Evolutionary conservation across 2,329 filamentous ascomycete genomes (phyloP).

Genomic region (Aspergillus pseudonomiae): DNA sequence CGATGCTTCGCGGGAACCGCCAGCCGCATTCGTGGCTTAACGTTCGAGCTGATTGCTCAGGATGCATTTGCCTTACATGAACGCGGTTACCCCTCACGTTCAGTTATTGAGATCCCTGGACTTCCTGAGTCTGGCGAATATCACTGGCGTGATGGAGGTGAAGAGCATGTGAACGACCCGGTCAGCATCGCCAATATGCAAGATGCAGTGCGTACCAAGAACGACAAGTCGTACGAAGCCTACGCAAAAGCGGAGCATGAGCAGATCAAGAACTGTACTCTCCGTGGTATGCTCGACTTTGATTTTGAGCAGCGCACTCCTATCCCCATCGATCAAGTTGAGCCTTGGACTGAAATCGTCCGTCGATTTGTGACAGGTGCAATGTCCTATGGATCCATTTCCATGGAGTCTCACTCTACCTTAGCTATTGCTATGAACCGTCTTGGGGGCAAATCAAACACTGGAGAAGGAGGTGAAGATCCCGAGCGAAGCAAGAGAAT

Average conservation of each 20-base stretch:
- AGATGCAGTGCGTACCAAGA: constrained; percentile 94
- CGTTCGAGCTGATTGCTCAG: constrained; percentile 89
- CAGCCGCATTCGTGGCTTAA: constrained; percentile 90
- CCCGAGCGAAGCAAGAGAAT: constrained; percentile 83
- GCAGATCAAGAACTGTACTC: constrained; percentile 93
- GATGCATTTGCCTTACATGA: constrained; percentile 95
- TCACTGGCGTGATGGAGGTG: constrained; percentile 96
- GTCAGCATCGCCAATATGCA: constrained; percentile 95
- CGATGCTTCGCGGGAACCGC: constrained; percentile 94
- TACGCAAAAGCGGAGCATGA: constrained; percentile 93
- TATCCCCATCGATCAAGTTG: constrained; percentile 93
- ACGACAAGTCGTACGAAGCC: constrained; percentile 97
- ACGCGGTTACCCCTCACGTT: constrained; percentile 81
- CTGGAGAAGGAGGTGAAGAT: constrained; percentile 95
- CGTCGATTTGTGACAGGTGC: constrained; percentile 94
- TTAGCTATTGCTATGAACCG: constrained; percentile 96
- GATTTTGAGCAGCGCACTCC: constrained; percentile 85
- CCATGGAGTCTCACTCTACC: constrained; percentile 97
- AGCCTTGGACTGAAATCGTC: constrained; percentile 97
- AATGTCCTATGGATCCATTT: constrained; percentile 98
- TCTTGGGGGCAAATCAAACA: constrained; percentile 95
- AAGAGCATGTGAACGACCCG: constrained; percentile 93
- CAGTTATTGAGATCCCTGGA: constrained; percentile 75
- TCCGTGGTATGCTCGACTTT: constrained; percentile 92
- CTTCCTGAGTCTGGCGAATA: constrained; percentile 94